These are phyloP conservation scores for Pterocarpus santalinus DNA, from an alignment of 306 rosid species.

Conservation along the genomic window DNA sequence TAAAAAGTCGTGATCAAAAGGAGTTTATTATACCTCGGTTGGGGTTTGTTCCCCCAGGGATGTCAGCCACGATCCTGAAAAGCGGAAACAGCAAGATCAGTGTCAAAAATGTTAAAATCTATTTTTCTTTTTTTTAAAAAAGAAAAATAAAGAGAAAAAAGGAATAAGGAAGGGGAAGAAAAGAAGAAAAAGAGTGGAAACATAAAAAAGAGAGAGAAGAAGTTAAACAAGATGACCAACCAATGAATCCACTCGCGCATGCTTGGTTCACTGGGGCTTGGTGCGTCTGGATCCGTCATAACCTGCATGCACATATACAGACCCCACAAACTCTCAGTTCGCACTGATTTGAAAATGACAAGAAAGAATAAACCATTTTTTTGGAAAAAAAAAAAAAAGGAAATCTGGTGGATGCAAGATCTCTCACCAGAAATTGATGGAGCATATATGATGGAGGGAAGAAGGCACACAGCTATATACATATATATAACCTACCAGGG, in stretches of 20 bases:
- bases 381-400: not conserved
- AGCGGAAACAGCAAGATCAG: not conserved
- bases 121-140: not conserved
- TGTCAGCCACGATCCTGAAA: slow-evolving; percentile 77
- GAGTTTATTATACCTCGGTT: slow-evolving; percentile 54
- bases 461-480: too few species aligned
- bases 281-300: slow-evolving; percentile 97
- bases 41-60: slow-evolving; percentile 83
- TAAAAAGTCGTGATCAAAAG: too few species aligned
- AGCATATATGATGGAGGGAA: too few species aligned
- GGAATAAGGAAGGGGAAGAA: not conserved
- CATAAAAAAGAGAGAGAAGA: not conserved
- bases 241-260: slow-evolving; percentile 92
- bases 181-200: not conserved
- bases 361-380: not conserved
- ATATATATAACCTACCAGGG: slow-evolving; percentile 56
- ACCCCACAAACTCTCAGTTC: too few species aligned
- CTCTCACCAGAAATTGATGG: too few species aligned
- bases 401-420: slow-evolving; percentile 45
- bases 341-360: not conserved
- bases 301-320: slow-evolving; percentile 56
- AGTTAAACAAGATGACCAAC: slow-evolving; percentile 27
- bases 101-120: not conserved
- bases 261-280: slow-evolving; percentile 95
- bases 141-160: not conserved